Evolutionary conservation across 2,329 filamentous ascomycete genomes (phyloP).

Genomic region (Cladosporium sp.): DNA sequence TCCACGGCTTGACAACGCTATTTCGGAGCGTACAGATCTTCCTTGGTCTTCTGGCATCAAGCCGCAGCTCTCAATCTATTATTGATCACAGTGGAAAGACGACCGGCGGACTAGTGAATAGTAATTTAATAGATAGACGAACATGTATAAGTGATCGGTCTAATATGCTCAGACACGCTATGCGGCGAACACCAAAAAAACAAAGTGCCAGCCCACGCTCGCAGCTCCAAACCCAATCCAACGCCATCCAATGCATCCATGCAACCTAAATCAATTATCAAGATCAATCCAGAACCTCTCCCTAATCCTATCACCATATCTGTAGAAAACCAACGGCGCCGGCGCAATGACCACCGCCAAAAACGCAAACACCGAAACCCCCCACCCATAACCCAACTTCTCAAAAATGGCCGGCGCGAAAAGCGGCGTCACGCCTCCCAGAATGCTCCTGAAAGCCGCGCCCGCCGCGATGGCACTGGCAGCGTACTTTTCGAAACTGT

Average conservation of each 20-base stretch:
- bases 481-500: constrained; percentile 53
- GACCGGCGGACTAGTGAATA: too few relatives aligned
- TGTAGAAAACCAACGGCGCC: constrained; percentile 52
- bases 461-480: constrained; percentile 53
- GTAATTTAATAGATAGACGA: too few relatives aligned
- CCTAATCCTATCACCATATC: constrained; percentile 48
- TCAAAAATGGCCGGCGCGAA: constrained; percentile 48
- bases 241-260: background rate
- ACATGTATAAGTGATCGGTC: too few relatives aligned
- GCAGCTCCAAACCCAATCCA: background rate
- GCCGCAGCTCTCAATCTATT: too few relatives aligned
- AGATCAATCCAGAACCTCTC: constrained; percentile 46
- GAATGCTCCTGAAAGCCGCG: constrained; percentile 47
- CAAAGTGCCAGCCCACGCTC: background rate
- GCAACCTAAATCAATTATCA: background rate
- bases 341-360: constrained; percentile 48
- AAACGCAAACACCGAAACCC: constrained; percentile 52
- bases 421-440: constrained; percentile 51
- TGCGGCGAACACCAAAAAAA: background rate
- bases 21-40: too few relatives aligned
- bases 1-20: background rate
- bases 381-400: constrained; percentile 51
- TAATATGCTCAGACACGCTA: background rate
- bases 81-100: too few relatives aligned
- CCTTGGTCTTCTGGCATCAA: background rate